Conservation (phyloP, 768 basidiomycete genomes). For the Boletus eberwhitei region DNA sequence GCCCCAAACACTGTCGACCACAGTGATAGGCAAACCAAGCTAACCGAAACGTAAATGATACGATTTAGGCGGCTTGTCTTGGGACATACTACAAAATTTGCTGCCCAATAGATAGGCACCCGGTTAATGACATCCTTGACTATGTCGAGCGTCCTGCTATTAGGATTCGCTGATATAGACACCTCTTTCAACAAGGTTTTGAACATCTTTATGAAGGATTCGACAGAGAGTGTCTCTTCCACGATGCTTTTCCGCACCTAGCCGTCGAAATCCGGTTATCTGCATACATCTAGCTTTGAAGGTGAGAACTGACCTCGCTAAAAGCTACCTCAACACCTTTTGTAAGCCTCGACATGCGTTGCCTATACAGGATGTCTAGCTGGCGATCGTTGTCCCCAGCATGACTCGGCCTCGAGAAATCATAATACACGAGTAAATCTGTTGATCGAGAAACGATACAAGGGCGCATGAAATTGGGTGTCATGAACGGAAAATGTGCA, state of each 20-base stretch:
- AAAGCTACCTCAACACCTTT: not conserved
- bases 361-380: conserved; percentile 5
- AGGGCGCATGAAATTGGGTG: conserved; percentile 43
- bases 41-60: not conserved
- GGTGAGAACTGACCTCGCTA: conserved; percentile 11
- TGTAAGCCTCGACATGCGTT: conserved; percentile 18
- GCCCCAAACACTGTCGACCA: conserved; percentile 37
- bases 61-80: not conserved
- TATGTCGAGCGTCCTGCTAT: conserved; percentile 47
- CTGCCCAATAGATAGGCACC: conserved; percentile 60
- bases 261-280: not conserved
- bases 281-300: not conserved
- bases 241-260: conserved; percentile 16
- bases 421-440: conserved; percentile 45
- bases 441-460: conserved; percentile 40
- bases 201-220: conserved; percentile 11
- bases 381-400: not conserved
- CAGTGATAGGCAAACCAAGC: conserved; percentile 34
- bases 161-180: conserved; percentile 1
- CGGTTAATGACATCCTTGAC: conserved; percentile 65
- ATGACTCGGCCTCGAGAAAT: conserved; percentile 50
- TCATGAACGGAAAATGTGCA: conserved; percentile 80
- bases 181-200: conserved; percentile 7
- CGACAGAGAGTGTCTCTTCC: conserved; percentile 8
- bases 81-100: conserved; percentile 49